Base-by-base conservation (phyloP, 345 rosid species). In the Pugionium cornutum region DNA sequence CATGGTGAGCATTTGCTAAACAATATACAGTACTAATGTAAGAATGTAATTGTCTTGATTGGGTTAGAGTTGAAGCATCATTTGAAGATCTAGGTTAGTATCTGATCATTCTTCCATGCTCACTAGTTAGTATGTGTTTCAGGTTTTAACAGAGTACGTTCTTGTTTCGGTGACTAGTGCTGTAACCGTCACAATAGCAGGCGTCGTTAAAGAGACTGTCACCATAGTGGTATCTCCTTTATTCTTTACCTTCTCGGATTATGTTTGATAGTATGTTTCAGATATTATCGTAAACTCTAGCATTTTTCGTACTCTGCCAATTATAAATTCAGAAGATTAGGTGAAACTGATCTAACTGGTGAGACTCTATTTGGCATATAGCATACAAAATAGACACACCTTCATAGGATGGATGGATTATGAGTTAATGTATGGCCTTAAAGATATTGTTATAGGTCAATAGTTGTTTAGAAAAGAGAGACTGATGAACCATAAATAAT, bases 161-260 rank as follows among this genome's bases (percentile, higher is more conserved):
- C 97, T 95, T 75, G 87, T 95, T 70, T 91, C 96, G 44, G 97
- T 95, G 67, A 95, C 99, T 35, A 95, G 99, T 81, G 99, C 99
- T 60, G 97, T 95, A 67, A 95, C 97, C 3, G 88, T 95, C 75
- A 91, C 97, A 63, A 91, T 91, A 75, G 99, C 97, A 0, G 99
- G 99, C 30, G 97, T 91, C 65, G 96, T 91, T 53, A 95, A 95
- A 88, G 99, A 95, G 80, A 89, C 95, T 41, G 97, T 91, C 71
- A 95, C 99, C 76, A 95, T 95, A 71, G 62, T 95, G 95, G 96
- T 91, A 87, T 69, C 40, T 69, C 4, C 36, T 34, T 36, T 18
- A 30, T 40, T 50, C 28, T 51, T 42, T 41, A 40, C 18, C 56
- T 31, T 29, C 57, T 50, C 25, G 40, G 52, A 55, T 10, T 47